Percentiles rank a stretch among this genome's conserved stretches.
Evolutionary conservation across 192 early-diverging fungal genomes (phyloP).

Genomic region (Entomortierella beljakovae): DNA sequence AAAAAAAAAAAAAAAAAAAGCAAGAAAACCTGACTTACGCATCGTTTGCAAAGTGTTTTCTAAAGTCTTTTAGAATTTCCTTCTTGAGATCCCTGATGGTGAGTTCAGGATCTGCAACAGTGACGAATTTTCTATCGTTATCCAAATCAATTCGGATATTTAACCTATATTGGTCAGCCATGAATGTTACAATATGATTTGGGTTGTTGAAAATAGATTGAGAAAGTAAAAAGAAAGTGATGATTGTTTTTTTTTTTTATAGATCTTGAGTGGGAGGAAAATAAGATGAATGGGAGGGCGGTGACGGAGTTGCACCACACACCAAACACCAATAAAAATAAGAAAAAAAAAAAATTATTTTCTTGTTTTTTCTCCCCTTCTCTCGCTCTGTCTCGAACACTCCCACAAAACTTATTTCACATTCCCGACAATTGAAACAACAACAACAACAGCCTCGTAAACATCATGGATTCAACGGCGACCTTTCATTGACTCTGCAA

Average conservation of each 20-base stretch:
- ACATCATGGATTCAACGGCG: no score
- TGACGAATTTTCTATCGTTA: conserved; percentile 8
- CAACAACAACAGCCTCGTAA: no score
- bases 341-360: no score
- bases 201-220: not conserved
- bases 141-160: not conserved
- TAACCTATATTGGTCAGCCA: not conserved
- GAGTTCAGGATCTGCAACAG: conserved; percentile 4
- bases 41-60: conserved; percentile 8
- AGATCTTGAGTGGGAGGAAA: no score
- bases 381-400: no score
- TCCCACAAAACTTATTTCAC: no score
- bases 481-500: no score
- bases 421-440: no score
- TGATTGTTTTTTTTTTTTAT: not conserved
- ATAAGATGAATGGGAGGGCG: no score
- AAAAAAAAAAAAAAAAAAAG: conserved; percentile 1
- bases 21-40: conserved; percentile 25
- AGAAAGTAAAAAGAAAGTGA: not conserved
- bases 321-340: no score
- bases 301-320: no score
- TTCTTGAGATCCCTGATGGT: conserved; percentile 10
- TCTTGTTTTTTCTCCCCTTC: no score
- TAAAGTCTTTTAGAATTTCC: conserved; percentile 9
- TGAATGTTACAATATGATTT: not conserved